phyloP scores from a whole-genome alignment of 768 basidiomycete genomes.

The Phylloporus sp. region DNA sequence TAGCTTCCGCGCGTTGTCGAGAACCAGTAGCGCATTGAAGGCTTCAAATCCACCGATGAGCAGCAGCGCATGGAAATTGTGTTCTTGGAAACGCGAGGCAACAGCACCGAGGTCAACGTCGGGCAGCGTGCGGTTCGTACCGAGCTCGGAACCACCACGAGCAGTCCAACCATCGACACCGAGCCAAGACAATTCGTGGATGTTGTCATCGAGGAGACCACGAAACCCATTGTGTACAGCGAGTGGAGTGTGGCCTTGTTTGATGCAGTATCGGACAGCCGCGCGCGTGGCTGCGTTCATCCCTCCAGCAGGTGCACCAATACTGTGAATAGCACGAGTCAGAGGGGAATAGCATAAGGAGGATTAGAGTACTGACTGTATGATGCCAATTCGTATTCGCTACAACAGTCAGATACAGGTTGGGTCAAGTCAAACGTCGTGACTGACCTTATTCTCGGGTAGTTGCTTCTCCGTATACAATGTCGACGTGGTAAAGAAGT shows the following conservation, averaged over 20 bases:
- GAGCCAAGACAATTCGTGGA: constrained; percentile 89
- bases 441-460: constrained; percentile 44
- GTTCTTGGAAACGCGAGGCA: constrained; percentile 88
- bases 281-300: constrained; percentile 98
- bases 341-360: not conserved
- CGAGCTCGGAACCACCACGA: constrained; percentile 95
- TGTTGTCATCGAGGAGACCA: constrained; percentile 85
- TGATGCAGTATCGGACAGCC: constrained; percentile 88
- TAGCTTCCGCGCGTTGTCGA: constrained; percentile 75
- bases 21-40: constrained; percentile 70
- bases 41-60: constrained; percentile 97
- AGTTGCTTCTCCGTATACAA: constrained; percentile 52
- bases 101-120: constrained; percentile 83
- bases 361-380: constrained; percentile 59
- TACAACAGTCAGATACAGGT: constrained; percentile 27
- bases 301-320: constrained; percentile 96
- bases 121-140: constrained; percentile 90
- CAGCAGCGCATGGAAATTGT: constrained; percentile 71
- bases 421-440: not conserved
- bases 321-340: constrained; percentile 41
- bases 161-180: constrained; percentile 96
- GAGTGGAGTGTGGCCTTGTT: constrained; percentile 89
- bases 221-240: constrained; percentile 95
- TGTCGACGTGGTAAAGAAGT: constrained; percentile 74
- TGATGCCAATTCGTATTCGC: constrained; percentile 77